Base-by-base conservation (phyloP, 1,284 basidiomycete genomes). In the Ceratobasidium sp. region DNA sequence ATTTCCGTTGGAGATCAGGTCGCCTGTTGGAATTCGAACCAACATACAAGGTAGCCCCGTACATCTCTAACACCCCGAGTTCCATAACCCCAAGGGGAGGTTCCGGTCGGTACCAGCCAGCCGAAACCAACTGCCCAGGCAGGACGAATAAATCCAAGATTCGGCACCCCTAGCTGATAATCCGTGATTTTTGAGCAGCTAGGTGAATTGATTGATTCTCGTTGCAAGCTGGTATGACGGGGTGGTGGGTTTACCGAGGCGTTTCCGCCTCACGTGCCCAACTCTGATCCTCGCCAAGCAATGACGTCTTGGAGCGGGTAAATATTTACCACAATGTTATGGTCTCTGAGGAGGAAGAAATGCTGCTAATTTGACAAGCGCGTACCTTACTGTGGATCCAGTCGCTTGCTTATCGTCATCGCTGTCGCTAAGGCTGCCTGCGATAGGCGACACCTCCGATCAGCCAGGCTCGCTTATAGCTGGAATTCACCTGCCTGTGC, bases 381-480 rank as follows among this genome's bases (percentile, higher is more conserved):
- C 62, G 62, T 64, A 23, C 62, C 62, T 64, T 49, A 44, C 4
- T 61, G 44, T 64, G 62, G 62, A 38, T 54, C 42, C 59, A 44
- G 3, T 42, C 64, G 64, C 64, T 67, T 67, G 64, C 54, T 60
- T 71, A 71, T 71, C 67, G 58, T 71, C 46, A 28, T 21, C 11
- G 42, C 46, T 59, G 67, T 71, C 67, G 67, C 30, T 48, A 70
- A 71, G 44, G 46, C 23, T 28, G 30, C 6, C 18, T 46, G 40
- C 28, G 67, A 71, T 71, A 71, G 67, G 67, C 67, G 67, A 71
- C 54, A 60, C 30, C 42, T 46, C 54, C 67, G 67, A 71, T 71
- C 67, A 49, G 8, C 9, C 25, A 51, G 42, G 46, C 56, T 30
- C 40, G 42, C 66, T 59, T 54, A 48, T 60, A 71, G 25, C 8